Evolutionary conservation across 2,329 filamentous ascomycete species (phyloP), one percentile per base, ranked within the genome.

Genomic region (Claviceps sorghi): DNA sequence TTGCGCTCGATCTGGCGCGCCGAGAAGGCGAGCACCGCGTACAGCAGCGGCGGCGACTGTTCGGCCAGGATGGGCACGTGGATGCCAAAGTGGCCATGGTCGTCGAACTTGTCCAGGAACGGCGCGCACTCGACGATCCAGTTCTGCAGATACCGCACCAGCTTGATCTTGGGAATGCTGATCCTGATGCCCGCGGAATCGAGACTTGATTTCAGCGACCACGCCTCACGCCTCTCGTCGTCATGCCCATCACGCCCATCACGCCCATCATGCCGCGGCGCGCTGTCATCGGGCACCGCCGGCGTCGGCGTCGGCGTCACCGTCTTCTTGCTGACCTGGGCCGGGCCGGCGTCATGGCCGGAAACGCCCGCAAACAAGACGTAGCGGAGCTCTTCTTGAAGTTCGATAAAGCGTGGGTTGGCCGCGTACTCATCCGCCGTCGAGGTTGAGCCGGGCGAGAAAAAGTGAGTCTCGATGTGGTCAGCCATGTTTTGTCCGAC

Each of bases 61-160:
- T 70, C 69, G 1, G 75, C 74, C 32, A 78, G 62, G 2, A 73
- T 62, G 0, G 76, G 72, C 2, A 80, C 64, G 11, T 74, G 69
- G 1, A 73, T 70, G 19, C 73, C 72, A 58, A 80, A 80, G 45
- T 72, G 71, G 13, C 72, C 71, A 15, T 72, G 64, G 30, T 68
- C 66, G 53, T 80, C 77, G 50, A 79, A 78, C 61, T 78, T 80
- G 57, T 80, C 77, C 3, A 80, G 55, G 29, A 63, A 61, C 1
- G 64, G 70, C 3, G 75, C 75, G 42, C 77, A 71, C 52, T 78
- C 70, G 1, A 71, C 69, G 22, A 78, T 69, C 61, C 76, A 79
- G 45, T 76, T 72, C 43, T 72, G 69, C 38, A 75, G 58, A 49
- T 71, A 73, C 34, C 53, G 57, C 49, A 57, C 58, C 42, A 58